Evolutionary conservation across 805 yeast species (phyloP).

Genomic region (Candida methanosorbosa): DNA sequence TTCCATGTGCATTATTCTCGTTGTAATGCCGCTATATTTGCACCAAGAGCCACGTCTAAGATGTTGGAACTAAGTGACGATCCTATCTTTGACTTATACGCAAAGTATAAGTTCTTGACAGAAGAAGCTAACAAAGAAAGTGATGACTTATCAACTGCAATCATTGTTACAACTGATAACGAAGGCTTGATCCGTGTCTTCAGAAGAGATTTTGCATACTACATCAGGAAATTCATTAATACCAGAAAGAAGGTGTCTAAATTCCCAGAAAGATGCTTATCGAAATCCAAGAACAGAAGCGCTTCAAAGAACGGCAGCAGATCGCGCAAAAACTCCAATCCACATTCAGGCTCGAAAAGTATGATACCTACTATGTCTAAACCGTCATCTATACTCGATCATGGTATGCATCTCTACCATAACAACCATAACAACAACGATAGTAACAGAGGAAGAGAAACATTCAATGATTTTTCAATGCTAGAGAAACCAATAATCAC

Average conservation of each 20-base stretch:
- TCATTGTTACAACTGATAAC: slow-evolving; percentile 72
- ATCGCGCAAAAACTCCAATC: no score
- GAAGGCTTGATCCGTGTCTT: slow-evolving; percentile 67
- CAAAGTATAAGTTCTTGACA: slow-evolving; percentile 7
- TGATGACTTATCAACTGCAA: slow-evolving; percentile 27
- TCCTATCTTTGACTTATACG: slow-evolving; percentile 56
- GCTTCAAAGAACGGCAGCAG: no score
- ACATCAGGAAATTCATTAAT: slow-evolving; percentile 24
- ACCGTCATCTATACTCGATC: no score
- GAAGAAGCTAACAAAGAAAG: slow-evolving; percentile 17
- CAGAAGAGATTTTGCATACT: slow-evolving; percentile 66
- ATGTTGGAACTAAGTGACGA: slow-evolving; percentile 69
- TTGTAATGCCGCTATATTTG: slow-evolving; percentile 71
- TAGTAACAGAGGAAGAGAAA: slow-evolving; percentile 7
- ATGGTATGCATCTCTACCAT: no score
- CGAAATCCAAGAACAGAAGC: slow-evolving; percentile 5
- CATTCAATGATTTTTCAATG: not conserved
- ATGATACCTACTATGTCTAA: no score
- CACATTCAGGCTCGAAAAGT: no score
- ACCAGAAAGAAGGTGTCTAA: slow-evolving; percentile 8
- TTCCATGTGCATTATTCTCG: slow-evolving; percentile 71
- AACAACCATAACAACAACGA: no score
- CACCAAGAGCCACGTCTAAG: slow-evolving; percentile 61
- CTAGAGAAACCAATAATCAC: not conserved
- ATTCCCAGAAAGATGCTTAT: not conserved